Conservation (phyloP, 2,329 filamentous ascomycete species). For the Aspergillus versicolor region DNA sequence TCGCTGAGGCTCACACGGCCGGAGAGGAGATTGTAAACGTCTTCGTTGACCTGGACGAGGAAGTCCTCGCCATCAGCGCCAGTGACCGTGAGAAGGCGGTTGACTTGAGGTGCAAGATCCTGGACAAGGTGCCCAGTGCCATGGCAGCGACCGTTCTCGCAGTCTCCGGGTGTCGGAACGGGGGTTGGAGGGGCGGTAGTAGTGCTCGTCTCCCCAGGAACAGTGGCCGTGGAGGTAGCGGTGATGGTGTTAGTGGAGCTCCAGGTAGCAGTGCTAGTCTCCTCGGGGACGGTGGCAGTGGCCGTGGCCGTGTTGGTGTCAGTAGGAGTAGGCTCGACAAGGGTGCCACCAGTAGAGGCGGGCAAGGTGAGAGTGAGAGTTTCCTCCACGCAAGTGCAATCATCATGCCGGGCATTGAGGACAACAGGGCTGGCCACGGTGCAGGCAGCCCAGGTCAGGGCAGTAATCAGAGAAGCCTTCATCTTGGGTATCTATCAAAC, state of each 20-base stretch:
- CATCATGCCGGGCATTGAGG: slow-evolving; percentile 6
- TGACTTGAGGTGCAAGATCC: slow-evolving; percentile 30
- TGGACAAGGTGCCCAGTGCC: slow-evolving; percentile 31
- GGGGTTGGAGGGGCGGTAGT: neutral
- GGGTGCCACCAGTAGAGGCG: neutral
- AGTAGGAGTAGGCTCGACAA: neutral
- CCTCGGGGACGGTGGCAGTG: neutral
- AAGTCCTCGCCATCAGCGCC: slow-evolving; percentile 27
- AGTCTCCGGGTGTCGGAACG: slow-evolving; percentile 5
- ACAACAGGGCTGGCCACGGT: slow-evolving; percentile 17
- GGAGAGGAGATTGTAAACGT: slow-evolving; percentile 12
- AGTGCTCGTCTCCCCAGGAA: neutral
- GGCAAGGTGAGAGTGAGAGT: slow-evolving; percentile 9
- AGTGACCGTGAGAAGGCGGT: slow-evolving; percentile 31
- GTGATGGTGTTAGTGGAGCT: neutral
- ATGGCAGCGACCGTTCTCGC: slow-evolving; percentile 17
- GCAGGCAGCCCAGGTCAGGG: slow-evolving; percentile 17
- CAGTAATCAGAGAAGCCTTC: slow-evolving; percentile 19
- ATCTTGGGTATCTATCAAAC: slow-evolving; percentile 16
- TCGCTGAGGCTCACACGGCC: slow-evolving; percentile 15
- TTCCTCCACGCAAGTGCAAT: slow-evolving; percentile 14
- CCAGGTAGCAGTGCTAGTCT: neutral
- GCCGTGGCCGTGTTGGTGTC: neutral
- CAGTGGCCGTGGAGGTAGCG: neutral
- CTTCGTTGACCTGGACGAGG: slow-evolving; percentile 21